Percentiles rank a stretch among this genome's conserved stretches.
Evolutionary conservation across 306 rosid genomes (phyloP).

Genomic region (Sicyos baderoa): DNA sequence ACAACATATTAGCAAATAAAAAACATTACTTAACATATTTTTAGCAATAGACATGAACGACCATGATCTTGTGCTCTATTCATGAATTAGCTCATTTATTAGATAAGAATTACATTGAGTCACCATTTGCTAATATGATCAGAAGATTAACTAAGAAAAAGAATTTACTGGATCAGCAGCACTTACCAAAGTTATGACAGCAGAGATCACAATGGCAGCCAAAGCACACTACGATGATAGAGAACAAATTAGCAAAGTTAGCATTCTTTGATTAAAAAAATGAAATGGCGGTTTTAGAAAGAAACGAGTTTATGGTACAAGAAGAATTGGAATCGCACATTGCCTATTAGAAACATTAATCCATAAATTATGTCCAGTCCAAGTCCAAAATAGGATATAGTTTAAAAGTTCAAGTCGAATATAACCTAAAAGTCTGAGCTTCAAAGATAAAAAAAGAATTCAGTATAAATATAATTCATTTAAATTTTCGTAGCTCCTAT

Average conservation of each 20-base stretch:
- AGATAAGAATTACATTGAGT: neutral
- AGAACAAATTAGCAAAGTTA: constrained; percentile 23
- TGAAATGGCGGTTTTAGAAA: neutral
- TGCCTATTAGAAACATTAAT: neutral
- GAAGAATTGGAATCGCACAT: constrained; percentile 3
- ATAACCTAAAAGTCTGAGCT: neutral
- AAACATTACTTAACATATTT: neutral
- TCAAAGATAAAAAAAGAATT: neutral
- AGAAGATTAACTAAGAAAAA: neutral
- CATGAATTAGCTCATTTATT: neutral
- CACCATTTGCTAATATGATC: neutral
- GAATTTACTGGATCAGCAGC: constrained; percentile 4
- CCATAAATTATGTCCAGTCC: neutral
- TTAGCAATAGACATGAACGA: neutral
- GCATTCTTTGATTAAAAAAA: neutral
- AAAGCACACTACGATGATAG: constrained; percentile 60
- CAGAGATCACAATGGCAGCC: constrained; percentile 95
- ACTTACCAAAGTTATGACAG: constrained; percentile 93
- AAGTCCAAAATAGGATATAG: neutral
- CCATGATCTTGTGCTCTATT: neutral
- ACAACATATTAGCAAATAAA: neutral
- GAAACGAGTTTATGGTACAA: neutral
- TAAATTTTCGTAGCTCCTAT: neutral
- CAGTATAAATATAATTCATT: neutral
- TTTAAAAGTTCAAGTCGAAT: neutral